Percentiles rank a stretch among this genome's conserved stretches.
Conservation (phyloP, 2,329 filamentous ascomycete species). For the Penicillium olsonii region DNA sequence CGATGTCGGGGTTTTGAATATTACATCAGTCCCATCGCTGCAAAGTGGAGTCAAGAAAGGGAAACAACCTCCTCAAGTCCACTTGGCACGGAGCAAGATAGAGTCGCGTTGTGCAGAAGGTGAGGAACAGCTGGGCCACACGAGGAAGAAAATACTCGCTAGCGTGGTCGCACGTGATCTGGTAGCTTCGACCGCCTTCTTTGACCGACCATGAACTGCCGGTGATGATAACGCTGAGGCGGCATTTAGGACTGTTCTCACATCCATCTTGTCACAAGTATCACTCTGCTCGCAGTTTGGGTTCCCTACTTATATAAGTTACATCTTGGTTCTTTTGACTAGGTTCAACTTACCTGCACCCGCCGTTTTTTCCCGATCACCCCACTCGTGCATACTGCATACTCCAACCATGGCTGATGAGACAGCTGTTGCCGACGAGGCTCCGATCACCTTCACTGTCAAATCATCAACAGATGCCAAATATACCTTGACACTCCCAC, state of each 20-base stretch:
- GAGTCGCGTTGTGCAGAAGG: conserved; percentile 9
- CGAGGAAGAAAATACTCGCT: conserved; percentile 30
- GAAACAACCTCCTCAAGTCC: conserved; percentile 30
- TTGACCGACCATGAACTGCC: conserved; percentile 20
- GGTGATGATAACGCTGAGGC: neutral
- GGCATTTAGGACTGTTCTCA: neutral
- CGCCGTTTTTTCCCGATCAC: conserved; percentile 8
- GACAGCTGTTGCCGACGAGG: conserved; percentile 57
- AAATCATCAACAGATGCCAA: conserved; percentile 93
- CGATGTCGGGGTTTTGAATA: conserved; percentile 27
- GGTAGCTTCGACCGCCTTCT: conserved; percentile 41
- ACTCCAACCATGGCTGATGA: conserved; percentile 43
- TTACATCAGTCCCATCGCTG: conserved; percentile 42
- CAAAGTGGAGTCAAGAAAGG: conserved; percentile 16
- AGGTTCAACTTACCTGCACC: neutral
- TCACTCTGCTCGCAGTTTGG: neutral
- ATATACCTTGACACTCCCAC: conserved; percentile 77
- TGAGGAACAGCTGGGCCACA: neutral
- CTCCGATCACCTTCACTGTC: conserved; percentile 91
- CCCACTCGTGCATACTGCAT: conserved; percentile 12
- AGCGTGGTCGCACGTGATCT: conserved; percentile 18
- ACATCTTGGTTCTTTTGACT: neutral
- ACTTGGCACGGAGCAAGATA: conserved; percentile 20
- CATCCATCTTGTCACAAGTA: neutral
- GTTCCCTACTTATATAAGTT: neutral